phyloP scores from a whole-genome alignment of 2,329 filamentous ascomycete species.

The Kalaharituber pfeilii region DNA sequence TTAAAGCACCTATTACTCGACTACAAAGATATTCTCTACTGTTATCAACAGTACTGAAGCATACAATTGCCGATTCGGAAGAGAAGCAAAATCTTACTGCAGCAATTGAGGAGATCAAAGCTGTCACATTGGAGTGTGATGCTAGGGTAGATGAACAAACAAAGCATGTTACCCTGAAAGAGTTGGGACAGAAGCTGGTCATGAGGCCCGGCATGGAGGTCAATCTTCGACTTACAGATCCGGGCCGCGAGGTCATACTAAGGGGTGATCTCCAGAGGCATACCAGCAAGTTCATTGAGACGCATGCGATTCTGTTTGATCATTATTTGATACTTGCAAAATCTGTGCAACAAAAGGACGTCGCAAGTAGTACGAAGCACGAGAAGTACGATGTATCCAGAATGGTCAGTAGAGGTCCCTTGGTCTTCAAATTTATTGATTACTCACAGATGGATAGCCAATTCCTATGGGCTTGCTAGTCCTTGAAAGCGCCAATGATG shows the following conservation, averaged over 20 bases:
- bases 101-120: conserved; percentile 81
- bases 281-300: conserved; percentile 82
- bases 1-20: conserved; percentile 84
- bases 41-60: conserved; percentile 64
- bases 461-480: conserved; percentile 95
- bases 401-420: conserved; percentile 38
- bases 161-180: conserved; percentile 75
- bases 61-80: conserved; percentile 66
- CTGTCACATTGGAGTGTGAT: conserved; percentile 80
- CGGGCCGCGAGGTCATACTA: conserved; percentile 78
- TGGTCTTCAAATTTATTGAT: conserved; percentile 17
- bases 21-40: conserved; percentile 80
- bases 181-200: conserved; percentile 66
- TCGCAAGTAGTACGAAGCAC: conserved; percentile 40
- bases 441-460: too few species aligned
- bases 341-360: conserved; percentile 48
- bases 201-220: conserved; percentile 80
- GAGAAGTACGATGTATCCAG: conserved; percentile 84
- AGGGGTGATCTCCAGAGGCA: conserved; percentile 80
- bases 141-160: conserved; percentile 79
- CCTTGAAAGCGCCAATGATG: conserved; percentile 80
- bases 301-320: conserved; percentile 83
- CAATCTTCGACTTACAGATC: conserved; percentile 74
- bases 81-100: conserved; percentile 71
- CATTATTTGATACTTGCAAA: conserved; percentile 93